These are phyloP conservation scores for Chlorencoelia australis DNA, from an alignment of 2,329 filamentous ascomycete species.

Conservation along the genomic window DNA sequence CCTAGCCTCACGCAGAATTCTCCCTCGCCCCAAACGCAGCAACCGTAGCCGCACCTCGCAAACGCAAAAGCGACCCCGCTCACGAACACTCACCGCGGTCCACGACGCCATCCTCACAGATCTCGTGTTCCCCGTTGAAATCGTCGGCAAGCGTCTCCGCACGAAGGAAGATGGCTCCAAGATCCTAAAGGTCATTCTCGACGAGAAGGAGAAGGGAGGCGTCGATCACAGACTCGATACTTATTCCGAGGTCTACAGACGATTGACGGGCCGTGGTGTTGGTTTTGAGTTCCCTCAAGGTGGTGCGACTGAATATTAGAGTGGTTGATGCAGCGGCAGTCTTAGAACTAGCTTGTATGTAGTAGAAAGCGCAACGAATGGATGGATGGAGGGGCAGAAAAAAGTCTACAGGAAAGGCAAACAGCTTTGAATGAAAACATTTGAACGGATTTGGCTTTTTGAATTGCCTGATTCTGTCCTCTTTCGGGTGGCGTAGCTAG, in stretches of 20 bases:
- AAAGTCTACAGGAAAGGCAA: too few species aligned
- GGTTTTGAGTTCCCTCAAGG: slow-evolving; percentile 97
- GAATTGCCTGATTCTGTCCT: too few species aligned
- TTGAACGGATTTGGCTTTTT: too few species aligned
- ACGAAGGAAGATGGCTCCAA: slow-evolving; percentile 99
- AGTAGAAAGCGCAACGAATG: too few species aligned
- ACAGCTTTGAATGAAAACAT: too few species aligned
- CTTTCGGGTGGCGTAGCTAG: too few species aligned
- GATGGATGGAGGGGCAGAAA: too few species aligned
- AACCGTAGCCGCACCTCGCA: slow-evolving; percentile 91
- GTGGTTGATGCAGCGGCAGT: too few species aligned
- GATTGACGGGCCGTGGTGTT: slow-evolving; percentile 91
- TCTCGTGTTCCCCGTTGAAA: slow-evolving; percentile 99
- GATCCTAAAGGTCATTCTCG: slow-evolving; percentile 96
- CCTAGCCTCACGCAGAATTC: slow-evolving; percentile 96
- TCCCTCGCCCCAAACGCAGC: slow-evolving; percentile 97
- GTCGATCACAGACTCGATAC: slow-evolving; percentile 99
- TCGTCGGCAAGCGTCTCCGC: slow-evolving; percentile 96
- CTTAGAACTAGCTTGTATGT: too few species aligned
- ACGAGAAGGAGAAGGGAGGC: slow-evolving; percentile 99
- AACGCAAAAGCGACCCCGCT: slow-evolving; percentile 98
- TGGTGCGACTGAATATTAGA: slow-evolving; percentile 71
- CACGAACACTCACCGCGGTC: slow-evolving; percentile 94
- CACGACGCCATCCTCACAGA: slow-evolving; percentile 97
- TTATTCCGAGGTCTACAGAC: slow-evolving; percentile 99